Base-by-base conservation (phyloP, 768 basidiomycete species). In the Rossbeevera mucosa region DNA sequence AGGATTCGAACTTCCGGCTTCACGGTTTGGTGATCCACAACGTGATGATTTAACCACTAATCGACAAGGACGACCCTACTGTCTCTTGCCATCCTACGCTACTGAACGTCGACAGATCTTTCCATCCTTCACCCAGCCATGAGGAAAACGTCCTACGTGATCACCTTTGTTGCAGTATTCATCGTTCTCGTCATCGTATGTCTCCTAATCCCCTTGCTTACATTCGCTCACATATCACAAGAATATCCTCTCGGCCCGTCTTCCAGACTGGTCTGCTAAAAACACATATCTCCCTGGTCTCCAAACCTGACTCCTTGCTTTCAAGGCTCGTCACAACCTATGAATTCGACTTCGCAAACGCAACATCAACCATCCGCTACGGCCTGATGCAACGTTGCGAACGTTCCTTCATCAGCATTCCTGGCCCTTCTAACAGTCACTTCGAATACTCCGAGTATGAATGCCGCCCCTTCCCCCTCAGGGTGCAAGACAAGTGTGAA, bases 131-230 rank as follows among this genome's bases (percentile, higher is more conserved):
- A 16, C 26, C 47, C 44, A 46, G 62, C 48, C 25, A 86, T 88
- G 86, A 75, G 86, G 56, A 87, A 85, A 61, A 80, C 76, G 0
- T 88, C 84, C 1, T 89, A 89, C 56, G 79, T 77, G 24, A 56
- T 86, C 47, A 79, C 86, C 0, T 84, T 87, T 58, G 57, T 81
- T 52, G 78, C 80, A 25, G 79, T 85, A 1, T 61, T 75, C 3
- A 50, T 78, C 13, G 74, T 76, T 5, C 67, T 85, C 7, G 57
- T 76, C 22, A 62, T 87, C 41, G 85, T 86, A 54, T 56, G 85
- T 70, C 18, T 16, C 31, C 7, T 14, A 26, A 1, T 2, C 38
- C 31, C 21, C 42, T n/a, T 2, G 3, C 5, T 36, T 14, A 3
- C 5, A 36, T 14, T 26, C 9, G 14, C 42, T 7, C 1, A 47